A percentile compares a stretch with the other conserved stretches of the same genome.
Conservation (phyloP, 768 basidiomycete species). For the Lanmaoa pseudosensibilis region DNA sequence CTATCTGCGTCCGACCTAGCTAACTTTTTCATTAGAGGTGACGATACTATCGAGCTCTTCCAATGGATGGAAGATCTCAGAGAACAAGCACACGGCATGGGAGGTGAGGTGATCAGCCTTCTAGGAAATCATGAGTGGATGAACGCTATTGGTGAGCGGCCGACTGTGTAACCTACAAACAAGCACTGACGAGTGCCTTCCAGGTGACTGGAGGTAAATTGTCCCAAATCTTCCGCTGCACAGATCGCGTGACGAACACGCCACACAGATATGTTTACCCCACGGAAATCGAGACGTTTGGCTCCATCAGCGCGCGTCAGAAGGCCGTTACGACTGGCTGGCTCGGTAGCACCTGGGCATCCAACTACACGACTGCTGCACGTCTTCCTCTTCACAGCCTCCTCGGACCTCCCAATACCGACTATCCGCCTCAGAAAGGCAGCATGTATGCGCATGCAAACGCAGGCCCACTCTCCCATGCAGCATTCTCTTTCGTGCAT, state of each 20-base stretch:
- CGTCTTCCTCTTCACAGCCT: conserved; percentile 78
- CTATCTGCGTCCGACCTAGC: background rate
- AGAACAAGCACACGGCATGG: conserved; percentile 62
- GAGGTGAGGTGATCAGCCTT: conserved; percentile 73
- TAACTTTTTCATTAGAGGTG: conserved; percentile 54
- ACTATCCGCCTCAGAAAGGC: conserved; percentile 44
- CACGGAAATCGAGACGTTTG: conserved; percentile 82
- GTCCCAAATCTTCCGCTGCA: conserved; percentile 8
- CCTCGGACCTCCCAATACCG: conserved; percentile 66
- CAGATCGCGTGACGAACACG: conserved; percentile 5
- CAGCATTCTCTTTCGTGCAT: conserved; percentile 90
- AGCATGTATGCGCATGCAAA: conserved; percentile 34
- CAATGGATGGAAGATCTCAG: conserved; percentile 82
- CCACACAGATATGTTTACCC: conserved; percentile 74
- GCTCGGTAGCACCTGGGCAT: conserved; percentile 80
- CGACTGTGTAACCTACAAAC: background rate
- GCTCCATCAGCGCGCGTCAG: conserved; percentile 67
- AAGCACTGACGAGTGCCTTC: conserved; percentile 14
- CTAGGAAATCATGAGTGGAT: conserved; percentile 98
- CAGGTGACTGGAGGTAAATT: conserved; percentile 84
- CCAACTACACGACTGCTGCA: conserved; percentile 79
- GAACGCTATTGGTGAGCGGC: conserved; percentile 71
- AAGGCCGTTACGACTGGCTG: conserved; percentile 71
- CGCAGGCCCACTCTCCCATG: conserved; percentile 60
- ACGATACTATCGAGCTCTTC: conserved; percentile 87